phyloP scores from a whole-genome alignment of 2,329 filamentous ascomycete genomes.

The Aspergillus tanneri region DNA sequence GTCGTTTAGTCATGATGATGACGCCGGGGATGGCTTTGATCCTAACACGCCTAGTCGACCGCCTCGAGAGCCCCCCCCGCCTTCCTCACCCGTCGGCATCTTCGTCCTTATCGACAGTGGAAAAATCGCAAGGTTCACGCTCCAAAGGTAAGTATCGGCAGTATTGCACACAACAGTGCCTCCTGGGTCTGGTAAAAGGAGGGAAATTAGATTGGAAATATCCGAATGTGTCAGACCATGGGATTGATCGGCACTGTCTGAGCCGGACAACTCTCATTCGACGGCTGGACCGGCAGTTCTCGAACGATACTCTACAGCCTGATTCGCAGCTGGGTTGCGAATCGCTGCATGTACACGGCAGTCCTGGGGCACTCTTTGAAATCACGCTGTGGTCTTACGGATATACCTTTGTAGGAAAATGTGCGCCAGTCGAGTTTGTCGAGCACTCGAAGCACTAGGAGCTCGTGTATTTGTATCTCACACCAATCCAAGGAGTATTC shows the following conservation, averaged over 20 bases:
- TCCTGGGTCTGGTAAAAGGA: constrained; percentile 37
- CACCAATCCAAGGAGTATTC: too few relatives aligned
- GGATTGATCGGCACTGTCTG: constrained; percentile 18
- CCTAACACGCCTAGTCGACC: too few relatives aligned
- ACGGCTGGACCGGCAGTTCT: not conserved
- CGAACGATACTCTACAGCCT: too few relatives aligned
- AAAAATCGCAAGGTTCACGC: constrained; percentile 5
- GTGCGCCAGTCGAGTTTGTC: too few relatives aligned
- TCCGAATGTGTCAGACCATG: constrained; percentile 42
- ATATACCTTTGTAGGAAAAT: too few relatives aligned
- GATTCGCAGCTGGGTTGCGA: too few relatives aligned
- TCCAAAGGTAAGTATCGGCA: constrained; percentile 19
- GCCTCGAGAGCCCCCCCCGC: constrained; percentile 7
- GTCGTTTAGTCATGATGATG: constrained; percentile 1
- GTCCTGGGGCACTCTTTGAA: too few relatives aligned
- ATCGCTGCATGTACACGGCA: too few relatives aligned
- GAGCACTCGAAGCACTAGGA: too few relatives aligned
- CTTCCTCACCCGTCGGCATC: constrained; percentile 13
- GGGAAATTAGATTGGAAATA: constrained; percentile 35
- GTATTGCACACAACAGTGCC: constrained; percentile 45
- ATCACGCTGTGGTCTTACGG: too few relatives aligned
- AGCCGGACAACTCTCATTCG: constrained; percentile 13
- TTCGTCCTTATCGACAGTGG: constrained; percentile 6
- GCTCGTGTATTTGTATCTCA: too few relatives aligned
- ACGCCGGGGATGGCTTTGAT: too few relatives aligned